Conservation (phyloP, 768 basidiomycete species). For the Tricholoma furcatifolium region DNA sequence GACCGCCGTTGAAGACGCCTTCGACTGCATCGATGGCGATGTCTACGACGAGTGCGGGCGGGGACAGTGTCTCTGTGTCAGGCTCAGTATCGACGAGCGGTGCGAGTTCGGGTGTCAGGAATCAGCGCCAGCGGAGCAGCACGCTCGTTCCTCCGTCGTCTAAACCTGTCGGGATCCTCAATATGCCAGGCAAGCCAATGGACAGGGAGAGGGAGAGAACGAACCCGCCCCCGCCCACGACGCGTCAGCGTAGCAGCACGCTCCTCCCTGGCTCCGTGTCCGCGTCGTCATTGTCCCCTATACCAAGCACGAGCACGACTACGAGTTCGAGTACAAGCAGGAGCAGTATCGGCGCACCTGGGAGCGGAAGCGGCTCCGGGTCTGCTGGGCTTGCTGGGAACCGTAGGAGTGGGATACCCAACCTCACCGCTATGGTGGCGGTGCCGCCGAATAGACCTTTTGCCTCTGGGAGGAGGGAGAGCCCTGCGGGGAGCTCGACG, state of each 20-base stretch:
- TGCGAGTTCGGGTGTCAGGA: neutral
- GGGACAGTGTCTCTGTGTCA: neutral
- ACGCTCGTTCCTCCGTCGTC: slow-evolving; percentile 31
- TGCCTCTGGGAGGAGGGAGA: slow-evolving; percentile 50
- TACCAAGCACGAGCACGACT: neutral
- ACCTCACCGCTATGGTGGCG: slow-evolving; percentile 11
- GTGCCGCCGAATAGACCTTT: slow-evolving; percentile 53
- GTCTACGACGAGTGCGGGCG: neutral
- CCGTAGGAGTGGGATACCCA: slow-evolving; percentile 7
- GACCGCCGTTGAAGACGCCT: slow-evolving; percentile 41
- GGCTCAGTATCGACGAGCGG: neutral
- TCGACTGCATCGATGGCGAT: neutral
- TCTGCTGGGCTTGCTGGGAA: neutral
- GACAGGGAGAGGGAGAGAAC: neutral
- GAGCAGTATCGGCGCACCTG: neutral
- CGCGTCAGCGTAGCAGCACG: slow-evolving; percentile 41
- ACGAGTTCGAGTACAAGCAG: neutral
- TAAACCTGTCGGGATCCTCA: slow-evolving; percentile 4
- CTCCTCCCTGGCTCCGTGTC: slow-evolving; percentile 29
- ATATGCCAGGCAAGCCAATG: neutral
- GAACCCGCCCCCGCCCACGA: neutral
- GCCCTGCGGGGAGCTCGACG: slow-evolving; percentile 75
- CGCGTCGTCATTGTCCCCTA: slow-evolving; percentile 5
- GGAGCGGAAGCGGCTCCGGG: neutral
- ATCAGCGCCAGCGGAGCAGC: slow-evolving; percentile 37